phyloP scores from a whole-genome alignment of 495 filamentous ascomycete species.

The Aspergillus mulundensis region DNA sequence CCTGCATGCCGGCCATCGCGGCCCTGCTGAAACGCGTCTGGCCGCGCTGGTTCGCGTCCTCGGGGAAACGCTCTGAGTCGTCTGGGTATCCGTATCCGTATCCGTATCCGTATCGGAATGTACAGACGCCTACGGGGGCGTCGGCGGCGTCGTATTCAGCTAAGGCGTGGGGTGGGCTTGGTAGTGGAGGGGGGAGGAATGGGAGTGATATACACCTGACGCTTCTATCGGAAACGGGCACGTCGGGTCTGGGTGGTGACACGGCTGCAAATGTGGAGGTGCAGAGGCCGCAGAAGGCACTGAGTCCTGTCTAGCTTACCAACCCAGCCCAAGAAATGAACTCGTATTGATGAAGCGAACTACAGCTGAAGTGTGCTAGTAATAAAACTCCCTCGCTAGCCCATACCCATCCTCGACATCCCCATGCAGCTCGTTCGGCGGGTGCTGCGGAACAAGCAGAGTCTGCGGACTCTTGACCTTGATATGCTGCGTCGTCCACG shows the following conservation, averaged over 20 bases:
- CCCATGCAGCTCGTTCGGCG: background rate
- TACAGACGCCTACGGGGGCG: background rate
- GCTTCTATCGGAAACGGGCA: background rate
- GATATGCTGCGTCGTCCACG: slow-evolving; percentile 14
- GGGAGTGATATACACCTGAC: background rate
- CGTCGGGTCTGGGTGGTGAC: too few relatives aligned
- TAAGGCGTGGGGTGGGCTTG: background rate
- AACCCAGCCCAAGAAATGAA: too few relatives aligned
- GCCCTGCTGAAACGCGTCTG: background rate
- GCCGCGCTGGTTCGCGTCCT: background rate
- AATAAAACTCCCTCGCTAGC: background rate
- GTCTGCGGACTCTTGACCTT: slow-evolving; percentile 17
- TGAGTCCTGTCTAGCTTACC: background rate
- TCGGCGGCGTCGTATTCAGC: background rate
- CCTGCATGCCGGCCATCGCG: slow-evolving; percentile 6
- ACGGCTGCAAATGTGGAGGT: background rate
- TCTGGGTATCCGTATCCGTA: too few relatives aligned
- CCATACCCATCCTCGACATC: background rate
- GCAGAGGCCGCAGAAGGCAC: background rate
- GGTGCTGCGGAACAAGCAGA: slow-evolving; percentile 8
- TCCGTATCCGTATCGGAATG: background rate
- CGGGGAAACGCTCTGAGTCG: background rate
- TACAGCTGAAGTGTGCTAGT: too few relatives aligned
- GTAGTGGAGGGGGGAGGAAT: background rate
- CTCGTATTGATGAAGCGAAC: too few relatives aligned